Percentiles rank a stretch among this genome's conserved stretches.
phyloP scores from a whole-genome alignment of 495 filamentous ascomycete genomes.

The Annulohypoxylon stygium region DNA sequence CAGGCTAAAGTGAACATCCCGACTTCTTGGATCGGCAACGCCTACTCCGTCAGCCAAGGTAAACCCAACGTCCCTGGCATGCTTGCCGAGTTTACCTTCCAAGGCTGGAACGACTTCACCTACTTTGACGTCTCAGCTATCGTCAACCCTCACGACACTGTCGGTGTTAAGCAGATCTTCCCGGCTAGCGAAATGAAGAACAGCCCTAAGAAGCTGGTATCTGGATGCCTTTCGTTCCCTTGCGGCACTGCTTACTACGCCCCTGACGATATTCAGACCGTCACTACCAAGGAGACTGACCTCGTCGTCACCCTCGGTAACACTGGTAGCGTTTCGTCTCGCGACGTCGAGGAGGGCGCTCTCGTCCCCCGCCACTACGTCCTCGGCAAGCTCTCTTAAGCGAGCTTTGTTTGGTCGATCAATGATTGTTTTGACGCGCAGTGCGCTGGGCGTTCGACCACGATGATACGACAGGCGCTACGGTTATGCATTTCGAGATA shows the following conservation, averaged over 20 bases:
- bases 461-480: conserved; percentile 47
- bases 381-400: conserved; percentile 51
- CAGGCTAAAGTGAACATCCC: conserved; percentile 55
- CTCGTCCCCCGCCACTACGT: conserved; percentile 49
- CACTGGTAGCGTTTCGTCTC: conserved; percentile 36
- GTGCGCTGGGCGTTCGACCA: conserved; percentile 47
- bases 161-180: conserved; percentile 62
- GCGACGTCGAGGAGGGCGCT: conserved; percentile 32
- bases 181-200: conserved; percentile 48
- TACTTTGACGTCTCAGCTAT: conserved; percentile 70
- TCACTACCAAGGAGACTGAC: conserved; percentile 53
- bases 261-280: conserved; percentile 64
- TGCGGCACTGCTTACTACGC: conserved; percentile 64
- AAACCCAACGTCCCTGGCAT: conserved; percentile 57
- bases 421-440: conserved; percentile 32
- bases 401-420: conserved; percentile 3
- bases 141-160: conserved; percentile 61
- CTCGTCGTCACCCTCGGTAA: conserved; percentile 58
- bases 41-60: conserved; percentile 59
- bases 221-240: conserved; percentile 63
- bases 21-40: conserved; percentile 62
- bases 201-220: conserved; percentile 45
- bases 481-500: conserved; percentile 36
- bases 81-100: conserved; percentile 66
- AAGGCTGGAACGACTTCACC: conserved; percentile 56